Evolutionary conservation across 352 stramenopile species (phyloP).

Genomic region (Globisporangium paddicum): DNA sequence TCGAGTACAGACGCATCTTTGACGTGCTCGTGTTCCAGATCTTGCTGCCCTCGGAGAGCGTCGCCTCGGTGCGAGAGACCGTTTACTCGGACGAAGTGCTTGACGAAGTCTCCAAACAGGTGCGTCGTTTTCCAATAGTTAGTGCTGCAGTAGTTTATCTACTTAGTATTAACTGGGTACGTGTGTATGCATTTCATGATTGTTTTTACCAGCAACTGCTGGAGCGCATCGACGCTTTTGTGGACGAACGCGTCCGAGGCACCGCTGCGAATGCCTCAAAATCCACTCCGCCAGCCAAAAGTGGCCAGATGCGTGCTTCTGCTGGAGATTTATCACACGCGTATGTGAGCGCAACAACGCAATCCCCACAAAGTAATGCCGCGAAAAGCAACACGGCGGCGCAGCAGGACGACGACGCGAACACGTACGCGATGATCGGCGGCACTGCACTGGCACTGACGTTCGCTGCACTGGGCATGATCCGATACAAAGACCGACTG

Average conservation of each 20-base stretch:
- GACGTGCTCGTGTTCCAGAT: constrained; percentile 49
- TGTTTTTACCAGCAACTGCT: constrained; percentile 25
- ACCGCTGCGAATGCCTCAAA: not conserved
- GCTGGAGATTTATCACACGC: not conserved
- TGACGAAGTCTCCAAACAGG: constrained; percentile 41
- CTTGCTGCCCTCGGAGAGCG: constrained; percentile 35
- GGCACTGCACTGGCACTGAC: constrained; percentile 42
- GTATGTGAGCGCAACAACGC: not conserved
- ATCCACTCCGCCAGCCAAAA: not conserved
- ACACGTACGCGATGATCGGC: constrained; percentile 39
- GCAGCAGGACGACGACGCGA: constrained; percentile 24
- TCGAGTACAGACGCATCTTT: constrained; percentile 24
- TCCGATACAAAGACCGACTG: constrained; percentile 51
- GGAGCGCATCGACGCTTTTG: constrained; percentile 22
- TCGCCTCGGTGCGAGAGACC: constrained; percentile 25
- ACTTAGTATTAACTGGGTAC: not conserved
- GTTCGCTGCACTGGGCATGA: constrained; percentile 32
- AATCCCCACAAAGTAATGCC: not conserved
- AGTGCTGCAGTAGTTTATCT: no score
- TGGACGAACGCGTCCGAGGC: constrained; percentile 10
- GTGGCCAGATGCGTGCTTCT: constrained; percentile 7
- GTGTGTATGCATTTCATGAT: not conserved
- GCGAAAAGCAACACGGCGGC: not conserved
- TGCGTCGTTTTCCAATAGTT: constrained; percentile 8
- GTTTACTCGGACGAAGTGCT: constrained; percentile 33